Base-by-base conservation (phyloP, 208 protist species). In the Herpetomonas samuelpessoai region DNA sequence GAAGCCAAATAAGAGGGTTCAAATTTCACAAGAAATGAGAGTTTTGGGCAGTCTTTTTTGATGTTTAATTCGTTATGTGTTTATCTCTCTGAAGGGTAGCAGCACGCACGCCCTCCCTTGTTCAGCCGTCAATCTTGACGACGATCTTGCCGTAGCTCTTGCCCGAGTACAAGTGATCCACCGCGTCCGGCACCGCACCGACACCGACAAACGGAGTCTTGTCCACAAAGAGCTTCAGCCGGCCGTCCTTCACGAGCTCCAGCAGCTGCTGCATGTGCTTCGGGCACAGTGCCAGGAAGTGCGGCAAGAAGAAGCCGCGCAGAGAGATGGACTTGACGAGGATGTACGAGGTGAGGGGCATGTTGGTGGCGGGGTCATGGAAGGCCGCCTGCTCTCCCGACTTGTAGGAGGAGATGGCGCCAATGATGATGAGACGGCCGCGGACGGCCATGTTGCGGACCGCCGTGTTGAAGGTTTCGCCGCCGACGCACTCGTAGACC, bases 401-500 rank as follows among this genome's bases (percentile, higher is more conserved):
- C 51, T 81, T 68, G 71, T 96, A 96, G 51, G 65, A 68, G 41
- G 74, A 81, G 65, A 96, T 79, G 51, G 65, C 53, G 57, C 90
- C 90, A 76, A 96, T 92, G 35, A 84, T 74, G 21, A 93, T 62
- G 25, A 96, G 44, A 28, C 79, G 73, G 3, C 85, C 90, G 26
- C 72, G 63, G 27, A 85, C 59, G 14, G 85, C 81, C 59, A 91
- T 62, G 65, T 87, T 75, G 35, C 86, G 62, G 31, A 93, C 46
- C 6, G 76, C 71, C n/a, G 74, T 76, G 48, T 94, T 74, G 62
- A 94, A 85, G 26, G 69, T 81, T 35, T 83, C 72, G 2, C 91
- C 91, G 29, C 91, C 91, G 12, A 96, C 83, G 31, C 79, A 80
- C 71, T 96, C 91, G 71, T 92, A 96, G 27, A 93, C 74, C 22